Evolutionary conservation across 2,329 filamentous ascomycete species (phyloP), one percentile per base, ranked within the genome.

Genomic region (Byssoonygena ceratinophila): DNA sequence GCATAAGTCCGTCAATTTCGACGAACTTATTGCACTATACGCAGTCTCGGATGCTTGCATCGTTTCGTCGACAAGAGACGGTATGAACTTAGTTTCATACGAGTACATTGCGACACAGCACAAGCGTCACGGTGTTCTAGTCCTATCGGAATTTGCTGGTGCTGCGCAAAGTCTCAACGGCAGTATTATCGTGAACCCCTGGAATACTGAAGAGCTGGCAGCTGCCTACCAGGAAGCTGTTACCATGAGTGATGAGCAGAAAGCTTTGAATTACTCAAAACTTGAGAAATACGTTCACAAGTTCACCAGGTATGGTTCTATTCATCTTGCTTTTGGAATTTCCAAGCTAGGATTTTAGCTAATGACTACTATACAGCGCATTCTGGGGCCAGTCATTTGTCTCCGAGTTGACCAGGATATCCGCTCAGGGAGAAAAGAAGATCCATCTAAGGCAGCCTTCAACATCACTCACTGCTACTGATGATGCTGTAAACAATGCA

Each of bases 51-150:
- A 96, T 65, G 87, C 88, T 41, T 95, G 90, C 66, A 79, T 97
- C 12, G 91, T 94, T 34, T 94, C 86, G 7, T 96, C 87, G 2
- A 97, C 87, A n/a, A 85, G 92, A 46, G 92, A 98, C 66, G 92
- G 92, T 64, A 98, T 98, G 92, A 98, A 98, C 69, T 77, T 98
- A 27, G 92, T 97, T 29, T 94, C 89, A 0, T 97, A 96, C 71
- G 91, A 98, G 70, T 98, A 97, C 73, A 96, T 98, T 59, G 91
- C 91, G 22, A 88, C 87, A 2, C 91, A 98, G 66, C 81, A 87
- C 61, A 83, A 94, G 64, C 84, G 88, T 48, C 88, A 97, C 65
- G 92, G 92, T 54, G 85, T 88, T 56, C 84, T 98, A 80, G 90
- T 98, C 52, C 80, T 98, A 29, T 96, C 90, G 45, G 92, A 98